Conservation (phyloP, 768 basidiomycete species). For the Leccinum variicolor region DNA sequence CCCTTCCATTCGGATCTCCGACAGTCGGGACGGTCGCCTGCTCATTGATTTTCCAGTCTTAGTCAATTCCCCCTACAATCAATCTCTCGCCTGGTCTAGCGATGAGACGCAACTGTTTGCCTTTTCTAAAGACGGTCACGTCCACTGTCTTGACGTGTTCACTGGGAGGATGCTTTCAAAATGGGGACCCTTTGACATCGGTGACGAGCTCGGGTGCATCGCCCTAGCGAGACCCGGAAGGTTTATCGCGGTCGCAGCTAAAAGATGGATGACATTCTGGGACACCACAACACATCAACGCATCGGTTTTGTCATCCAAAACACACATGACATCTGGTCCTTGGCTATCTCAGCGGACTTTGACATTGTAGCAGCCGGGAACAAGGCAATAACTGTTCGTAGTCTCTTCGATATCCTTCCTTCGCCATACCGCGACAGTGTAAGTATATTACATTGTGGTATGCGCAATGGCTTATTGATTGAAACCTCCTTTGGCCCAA, state of each 20-base stretch:
- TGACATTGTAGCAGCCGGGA: neutral
- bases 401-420: slow-evolving; percentile 1
- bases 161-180: neutral
- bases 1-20: neutral
- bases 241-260: neutral
- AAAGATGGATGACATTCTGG: neutral
- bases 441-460: neutral
- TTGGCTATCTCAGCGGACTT: neutral
- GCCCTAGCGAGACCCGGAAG: neutral
- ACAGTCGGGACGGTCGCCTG: neutral
- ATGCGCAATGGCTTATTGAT: no score
- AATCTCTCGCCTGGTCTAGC: neutral
- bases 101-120: neutral
- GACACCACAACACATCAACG: neutral
- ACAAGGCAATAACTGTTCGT: neutral
- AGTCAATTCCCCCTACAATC: neutral
- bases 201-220: neutral
- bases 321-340: neutral
- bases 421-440: neutral
- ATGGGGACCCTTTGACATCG: neutral
- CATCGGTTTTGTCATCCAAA: neutral
- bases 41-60: neutral
- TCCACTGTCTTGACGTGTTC: neutral
- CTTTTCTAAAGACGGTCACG: neutral
- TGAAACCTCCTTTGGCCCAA: neutral